phyloP scores from a whole-genome alignment of 2,329 filamentous ascomycete genomes.

The Exophiala spinifera region DNA sequence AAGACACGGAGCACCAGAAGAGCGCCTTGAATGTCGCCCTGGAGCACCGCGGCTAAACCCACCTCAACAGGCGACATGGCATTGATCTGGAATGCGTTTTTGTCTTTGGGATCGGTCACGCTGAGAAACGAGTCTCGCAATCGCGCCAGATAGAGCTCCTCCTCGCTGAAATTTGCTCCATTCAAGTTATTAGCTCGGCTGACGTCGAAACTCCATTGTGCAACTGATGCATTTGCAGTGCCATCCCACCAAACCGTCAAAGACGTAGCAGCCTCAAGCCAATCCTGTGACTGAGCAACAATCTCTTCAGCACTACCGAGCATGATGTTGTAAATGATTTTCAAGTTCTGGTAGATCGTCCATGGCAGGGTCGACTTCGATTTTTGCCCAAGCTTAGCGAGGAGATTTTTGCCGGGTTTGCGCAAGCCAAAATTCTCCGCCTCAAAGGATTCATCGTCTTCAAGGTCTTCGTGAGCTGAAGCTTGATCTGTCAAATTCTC shows the following conservation, averaged over 20 bases:
- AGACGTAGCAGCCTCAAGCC: slow-evolving; percentile 83
- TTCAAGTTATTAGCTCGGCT: slow-evolving; percentile 40
- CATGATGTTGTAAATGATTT: slow-evolving; percentile 75
- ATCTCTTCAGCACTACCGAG: slow-evolving; percentile 74
- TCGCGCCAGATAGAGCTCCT: slow-evolving; percentile 69
- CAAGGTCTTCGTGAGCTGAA: slow-evolving; percentile 63
- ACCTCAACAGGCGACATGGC: slow-evolving; percentile 73
- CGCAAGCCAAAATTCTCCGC: slow-evolving; percentile 47
- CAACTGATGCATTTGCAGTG: slow-evolving; percentile 54
- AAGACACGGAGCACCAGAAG: slow-evolving; percentile 71
- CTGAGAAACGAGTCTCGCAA: slow-evolving; percentile 67
- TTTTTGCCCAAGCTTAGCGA: slow-evolving; percentile 17
- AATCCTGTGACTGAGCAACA: slow-evolving; percentile 75
- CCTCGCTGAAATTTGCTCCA: slow-evolving; percentile 35
- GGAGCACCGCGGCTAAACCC: slow-evolving; percentile 75
- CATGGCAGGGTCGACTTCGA: slow-evolving; percentile 25
- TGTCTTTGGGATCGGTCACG: slow-evolving; percentile 62
- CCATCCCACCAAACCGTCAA: slow-evolving; percentile 93
- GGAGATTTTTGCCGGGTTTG: slow-evolving; percentile 13
- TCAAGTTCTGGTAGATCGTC: slow-evolving; percentile 75
- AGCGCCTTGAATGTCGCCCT: slow-evolving; percentile 75
- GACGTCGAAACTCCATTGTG: slow-evolving; percentile 43
- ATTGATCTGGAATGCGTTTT: slow-evolving; percentile 66
- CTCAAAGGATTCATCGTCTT: slow-evolving; percentile 46
- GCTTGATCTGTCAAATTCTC: slow-evolving; percentile 73